Evolutionary conservation across 257 asterid genomes (phyloP), one percentile per base, ranked within the genome.

Genomic region (Mitragyna speciosa): DNA sequence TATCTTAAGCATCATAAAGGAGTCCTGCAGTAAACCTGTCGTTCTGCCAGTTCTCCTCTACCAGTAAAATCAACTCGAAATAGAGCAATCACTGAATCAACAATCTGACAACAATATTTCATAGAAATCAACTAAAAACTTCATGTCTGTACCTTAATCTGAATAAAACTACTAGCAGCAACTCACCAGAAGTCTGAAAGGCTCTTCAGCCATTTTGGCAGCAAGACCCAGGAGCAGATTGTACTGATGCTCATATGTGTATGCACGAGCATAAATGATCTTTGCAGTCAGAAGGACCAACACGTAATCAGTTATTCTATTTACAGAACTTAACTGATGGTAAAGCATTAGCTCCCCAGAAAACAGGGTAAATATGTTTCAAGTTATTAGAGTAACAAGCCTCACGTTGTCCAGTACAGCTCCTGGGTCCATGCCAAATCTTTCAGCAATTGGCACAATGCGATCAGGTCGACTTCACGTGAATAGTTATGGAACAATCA

Each of bases 151-250:
- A 68, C 65, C 76, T 68, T 75, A 45, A 67, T 71, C 66, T 24
- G 51, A 49, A 41, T 33, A 61, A 36, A 59, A 39, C n/a, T 11
- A 59, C 58, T 49, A 72, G 81, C 67, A 59, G 33, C 49, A 82
- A 76, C 91, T 92, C 71, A 96, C 99, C 97, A 96, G 83, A 78
- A 96, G 96, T 79, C 94, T 89, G 89, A 96, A 96, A 70, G 99
- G 99, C 85, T 96, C 99, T 90, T 96, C 99, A 83, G 99, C 96
- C 99, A 96, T 96, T 88, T 96, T 96, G 68, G 99, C 99, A 78
- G 97, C 99, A 76, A 96, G 92, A 68, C 97, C 96, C 74, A 96
- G 94, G 81, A 96, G 99, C 80, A 94, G 89, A 91, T 92, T 96
- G 92, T 91, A 94, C 80, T 96, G 99, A 85, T 96, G 99, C 87